phyloP scores from a whole-genome alignment of 169 alveolate species.

The Babesia ovis region DNA sequence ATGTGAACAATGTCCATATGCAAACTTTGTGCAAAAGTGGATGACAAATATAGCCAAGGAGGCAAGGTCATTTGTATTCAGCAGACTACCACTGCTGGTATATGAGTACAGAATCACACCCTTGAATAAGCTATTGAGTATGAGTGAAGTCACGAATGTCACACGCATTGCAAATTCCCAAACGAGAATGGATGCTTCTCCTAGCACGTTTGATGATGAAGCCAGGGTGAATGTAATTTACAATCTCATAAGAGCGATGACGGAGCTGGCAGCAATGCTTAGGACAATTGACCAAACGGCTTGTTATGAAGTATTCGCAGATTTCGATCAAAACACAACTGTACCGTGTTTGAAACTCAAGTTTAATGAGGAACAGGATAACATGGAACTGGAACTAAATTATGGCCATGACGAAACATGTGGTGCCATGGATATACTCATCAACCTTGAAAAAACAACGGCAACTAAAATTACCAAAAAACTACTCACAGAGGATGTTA shows the following conservation, averaged over 20 bases:
- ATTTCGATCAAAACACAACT: conserved; percentile 48
- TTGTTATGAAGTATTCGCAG: conserved; percentile 51
- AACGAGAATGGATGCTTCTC: conserved; percentile 20
- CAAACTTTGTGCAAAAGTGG: conserved; percentile 33
- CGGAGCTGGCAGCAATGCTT: conserved; percentile 24
- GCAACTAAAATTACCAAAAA: conserved; percentile 10
- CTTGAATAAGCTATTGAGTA: conserved; percentile 2
- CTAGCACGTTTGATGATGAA: conserved; percentile 37
- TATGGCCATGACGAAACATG: conserved; percentile 17
- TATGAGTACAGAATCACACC: conserved; percentile 40
- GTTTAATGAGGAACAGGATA: neutral
- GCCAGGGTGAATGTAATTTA: conserved; percentile 20
- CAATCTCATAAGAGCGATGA: conserved; percentile 37
- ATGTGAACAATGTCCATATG: conserved; percentile 15
- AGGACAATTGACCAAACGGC: conserved; percentile 22
- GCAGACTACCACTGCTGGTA: conserved; percentile 57
- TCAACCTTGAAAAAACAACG: conserved; percentile 28
- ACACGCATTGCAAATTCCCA: conserved; percentile 8
- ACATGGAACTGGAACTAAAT: neutral
- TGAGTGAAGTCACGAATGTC: conserved; percentile 27
- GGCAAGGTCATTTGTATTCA: conserved; percentile 49
- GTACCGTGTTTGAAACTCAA: conserved; percentile 42
- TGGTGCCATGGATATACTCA: conserved; percentile 60
- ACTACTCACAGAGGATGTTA: conserved; percentile 22
- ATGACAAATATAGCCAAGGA: conserved; percentile 30